Base-by-base conservation (phyloP, 1,284 basidiomycete species). In the Trichosporon sp. region DNA sequence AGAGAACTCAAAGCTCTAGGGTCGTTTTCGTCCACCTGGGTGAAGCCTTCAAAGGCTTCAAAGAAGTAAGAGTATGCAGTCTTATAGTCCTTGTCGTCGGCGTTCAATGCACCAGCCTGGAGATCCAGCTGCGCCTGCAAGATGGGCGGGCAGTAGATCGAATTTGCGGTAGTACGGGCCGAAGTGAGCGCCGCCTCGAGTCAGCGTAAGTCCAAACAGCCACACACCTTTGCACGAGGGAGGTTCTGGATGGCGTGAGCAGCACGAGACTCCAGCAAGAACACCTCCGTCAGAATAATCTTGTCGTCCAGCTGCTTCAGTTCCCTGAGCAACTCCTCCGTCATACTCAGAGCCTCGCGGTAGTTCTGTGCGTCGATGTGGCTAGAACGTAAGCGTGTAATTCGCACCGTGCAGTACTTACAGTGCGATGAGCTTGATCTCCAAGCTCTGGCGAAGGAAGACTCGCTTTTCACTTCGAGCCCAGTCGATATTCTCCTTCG, bases 21-120 rank as follows among this genome's bases (percentile, higher is more conserved):
- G 71, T 88, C 86, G 48, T 76, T 76, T 72, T 82, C 80, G 66
- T 88, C 87, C 37, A 86, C 83, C 46, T 85, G 80, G 1, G 92
- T 90, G 74, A 93, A 91, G 1, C 93, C 94, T 78, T 99, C 96
- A 76, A 98, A 96, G 1, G 94, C 92, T 84, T 99, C 96, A 77
- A 94, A 96, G 85, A 98, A 98, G 86, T 99, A 99, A 0, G 94
- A 96, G 83, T 98, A 98, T 12, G 90, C 96, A 0, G 96, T 99
- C 72, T 90, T 96, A 83, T 98, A 98, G 83, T 99, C 96, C 80
- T 97, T 98, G 82, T 98, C 96, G 77, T 98, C 95, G 0, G 96
- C 95, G 78, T 98, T 94, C 14, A 98, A 87, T 35, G 97, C 89
- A 14, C 96, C 93, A 38, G 91, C 91, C 82, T 98, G 96, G 56